Percentiles rank a stretch among this genome's conserved stretches.
Evolutionary conservation across 805 yeast species (phyloP).

Genomic region (Lipomyces lipofer): DNA sequence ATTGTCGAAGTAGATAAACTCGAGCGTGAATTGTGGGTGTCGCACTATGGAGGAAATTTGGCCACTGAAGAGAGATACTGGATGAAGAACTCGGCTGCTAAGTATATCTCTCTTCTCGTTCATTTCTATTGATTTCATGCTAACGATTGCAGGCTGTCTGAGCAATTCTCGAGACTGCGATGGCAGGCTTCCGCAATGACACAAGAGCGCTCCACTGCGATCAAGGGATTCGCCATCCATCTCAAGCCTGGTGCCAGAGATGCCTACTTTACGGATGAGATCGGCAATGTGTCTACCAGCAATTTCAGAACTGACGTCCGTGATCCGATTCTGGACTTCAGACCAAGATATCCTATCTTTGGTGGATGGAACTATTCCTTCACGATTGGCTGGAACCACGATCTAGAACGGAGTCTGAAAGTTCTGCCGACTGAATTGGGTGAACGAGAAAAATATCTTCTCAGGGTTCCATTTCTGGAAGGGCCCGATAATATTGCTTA

Average conservation of each 20-base stretch:
- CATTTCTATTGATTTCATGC: neutral
- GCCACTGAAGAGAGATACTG: conserved; percentile 86
- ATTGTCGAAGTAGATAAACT: conserved; percentile 59
- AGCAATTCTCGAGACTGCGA: conserved; percentile 70
- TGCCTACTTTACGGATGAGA: conserved; percentile 80
- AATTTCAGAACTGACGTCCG: conserved; percentile 36
- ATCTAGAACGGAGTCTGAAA: conserved; percentile 48
- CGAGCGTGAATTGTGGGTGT: conserved; percentile 76
- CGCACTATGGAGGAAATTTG: conserved; percentile 73
- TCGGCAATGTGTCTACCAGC: conserved; percentile 89
- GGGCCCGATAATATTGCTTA: conserved; percentile 73
- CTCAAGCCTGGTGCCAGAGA: conserved; percentile 57
- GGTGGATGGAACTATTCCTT: conserved; percentile 97
- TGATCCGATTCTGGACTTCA: conserved; percentile 55
- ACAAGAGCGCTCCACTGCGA: conserved; percentile 55
- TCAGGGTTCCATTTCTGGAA: conserved; percentile 69
- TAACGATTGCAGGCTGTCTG: conserved; percentile 43
- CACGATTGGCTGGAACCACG: conserved; percentile 89
- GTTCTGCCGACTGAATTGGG: conserved; percentile 41
- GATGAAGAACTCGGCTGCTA: conserved; percentile 72
- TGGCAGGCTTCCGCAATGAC: conserved; percentile 60
- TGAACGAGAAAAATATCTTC: conserved; percentile 53
- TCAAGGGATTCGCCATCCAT: conserved; percentile 43
- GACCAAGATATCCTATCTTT: conserved; percentile 90
- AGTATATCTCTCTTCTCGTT: conserved; percentile 23